These are phyloP conservation scores for Skeletonema potamos DNA, from an alignment of 108 stramenopile genomes.

Conservation along the genomic window DNA sequence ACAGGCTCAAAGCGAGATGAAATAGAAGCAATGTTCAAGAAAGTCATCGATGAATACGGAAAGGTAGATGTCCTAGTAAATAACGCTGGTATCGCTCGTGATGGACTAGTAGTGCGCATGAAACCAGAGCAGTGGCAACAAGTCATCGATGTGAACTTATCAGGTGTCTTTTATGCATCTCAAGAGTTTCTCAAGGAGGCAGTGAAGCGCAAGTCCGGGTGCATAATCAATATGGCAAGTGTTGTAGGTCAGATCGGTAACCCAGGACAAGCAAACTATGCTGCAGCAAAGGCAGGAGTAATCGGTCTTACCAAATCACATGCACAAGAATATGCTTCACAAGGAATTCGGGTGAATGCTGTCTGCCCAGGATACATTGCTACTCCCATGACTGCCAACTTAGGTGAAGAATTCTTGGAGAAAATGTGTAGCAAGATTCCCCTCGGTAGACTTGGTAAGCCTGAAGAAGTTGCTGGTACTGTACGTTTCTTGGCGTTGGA, in stretches of 20 bases:
- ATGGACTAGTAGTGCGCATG: conserved; percentile 68
- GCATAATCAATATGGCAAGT: conserved; percentile 71
- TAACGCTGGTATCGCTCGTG: conserved; percentile 72
- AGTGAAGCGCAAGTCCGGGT: conserved; percentile 55
- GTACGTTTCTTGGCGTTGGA: conserved; percentile 54
- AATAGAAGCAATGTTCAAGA: conserved; percentile 56
- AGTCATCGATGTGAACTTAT: conserved; percentile 84
- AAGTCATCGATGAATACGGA: conserved; percentile 43
- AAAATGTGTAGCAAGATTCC: conserved; percentile 45
- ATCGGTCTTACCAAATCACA: conserved; percentile 45
- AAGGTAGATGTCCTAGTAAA: conserved; percentile 59
- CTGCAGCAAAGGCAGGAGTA: conserved; percentile 54
- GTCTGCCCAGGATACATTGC: conserved; percentile 56
- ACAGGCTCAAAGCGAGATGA: conserved; percentile 44
- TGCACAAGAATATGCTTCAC: conserved; percentile 47
- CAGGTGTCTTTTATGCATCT: conserved; percentile 75
- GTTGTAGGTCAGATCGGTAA: conserved; percentile 79
- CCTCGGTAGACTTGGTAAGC: conserved; percentile 40
- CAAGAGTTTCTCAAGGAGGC: conserved; percentile 63
- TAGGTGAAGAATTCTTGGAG: conserved; percentile 36
- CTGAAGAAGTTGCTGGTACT: conserved; percentile 47
- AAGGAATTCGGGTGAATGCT: conserved; percentile 43
- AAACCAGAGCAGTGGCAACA: conserved; percentile 66
- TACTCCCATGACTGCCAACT: conserved; percentile 41
- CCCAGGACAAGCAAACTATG: conserved; percentile 51